phyloP scores from a whole-genome alignment of 306 rosid genomes.

The Cucurbita pepo region DNA sequence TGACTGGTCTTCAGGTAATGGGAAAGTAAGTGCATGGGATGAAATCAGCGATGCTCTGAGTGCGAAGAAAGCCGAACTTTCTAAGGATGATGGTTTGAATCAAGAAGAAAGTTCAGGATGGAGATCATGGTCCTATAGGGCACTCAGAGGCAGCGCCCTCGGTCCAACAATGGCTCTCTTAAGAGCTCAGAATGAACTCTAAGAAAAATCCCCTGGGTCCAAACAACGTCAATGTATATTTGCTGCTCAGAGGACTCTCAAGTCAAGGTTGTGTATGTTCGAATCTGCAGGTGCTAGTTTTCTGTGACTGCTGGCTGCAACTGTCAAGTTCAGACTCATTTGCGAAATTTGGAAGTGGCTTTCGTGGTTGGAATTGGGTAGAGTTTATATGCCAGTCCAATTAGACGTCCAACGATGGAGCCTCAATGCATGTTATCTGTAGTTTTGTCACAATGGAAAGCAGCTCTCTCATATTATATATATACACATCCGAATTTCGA shows the following conservation, averaged over 20 bases:
- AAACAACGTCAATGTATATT: not conserved
- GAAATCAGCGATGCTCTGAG: conserved; percentile 46
- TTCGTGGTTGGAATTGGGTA: not conserved
- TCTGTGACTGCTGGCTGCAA: not conserved
- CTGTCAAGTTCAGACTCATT: not conserved
- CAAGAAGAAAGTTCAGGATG: conserved; percentile 33
- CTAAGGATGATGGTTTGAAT: conserved; percentile 36
- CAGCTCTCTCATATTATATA: not conserved
- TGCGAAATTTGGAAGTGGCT: not conserved
- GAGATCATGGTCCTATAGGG: conserved; percentile 49
- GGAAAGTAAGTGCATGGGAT: conserved; percentile 59
- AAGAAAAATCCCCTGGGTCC: conserved; percentile 12
- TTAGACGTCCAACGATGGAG: not conserved
- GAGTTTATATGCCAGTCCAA: not conserved
- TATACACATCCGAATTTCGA: not conserved
- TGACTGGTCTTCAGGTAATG: conserved; percentile 40
- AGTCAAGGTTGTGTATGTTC: not conserved
- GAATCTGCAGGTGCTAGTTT: not conserved
- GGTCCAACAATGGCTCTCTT: conserved; percentile 70
- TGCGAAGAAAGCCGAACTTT: conserved; percentile 62
- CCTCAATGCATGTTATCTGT: not conserved
- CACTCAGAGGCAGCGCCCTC: conserved; percentile 65
- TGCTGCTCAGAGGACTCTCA: not conserved
- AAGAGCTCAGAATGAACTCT: conserved; percentile 48
- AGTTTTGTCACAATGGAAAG: not conserved